Base-by-base conservation (phyloP, 768 basidiomycete species). In the Gymnopilus junonius region DNA sequence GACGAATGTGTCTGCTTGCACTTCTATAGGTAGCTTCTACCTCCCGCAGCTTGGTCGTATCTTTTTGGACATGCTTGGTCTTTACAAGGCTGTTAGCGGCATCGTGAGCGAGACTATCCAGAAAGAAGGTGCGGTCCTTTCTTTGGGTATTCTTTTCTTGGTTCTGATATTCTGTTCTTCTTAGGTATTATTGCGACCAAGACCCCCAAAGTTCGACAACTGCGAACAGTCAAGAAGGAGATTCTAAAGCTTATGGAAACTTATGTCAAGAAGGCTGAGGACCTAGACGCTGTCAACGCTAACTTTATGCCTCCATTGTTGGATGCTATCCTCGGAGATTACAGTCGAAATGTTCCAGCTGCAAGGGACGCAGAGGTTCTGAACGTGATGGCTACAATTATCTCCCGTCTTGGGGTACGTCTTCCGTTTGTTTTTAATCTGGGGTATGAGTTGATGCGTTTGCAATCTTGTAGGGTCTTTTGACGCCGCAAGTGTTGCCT, bases 191-290 rank as follows among this genome's bases (percentile, higher is more conserved):
- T 98, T 72, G 95, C 95, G 4, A 98, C 97, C 15, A 96, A 96
- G 79, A 99, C 96, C 2, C 96, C 97, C 8, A 97, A 97, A 83
- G 88, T 99, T 68, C 88, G 97, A 62, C 90, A 94, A 65, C 79
- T 99, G 57, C 85, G 97, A 64, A 98, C 97, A 3, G 96, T 99
- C 69, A 99, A 99, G 82, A 99, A 99, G 79, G 97, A 99, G 75
- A 94, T 99, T 48, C 77, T 99, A 67, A 96, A 95, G 80, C 78
- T 98, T 56, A 96, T 99, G 86, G 97, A 99, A 76, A 97, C 94
- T 0, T 99, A 98, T 75, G 91, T 99, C 76, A 93, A 90, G 79
- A 96, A 95, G 78, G 95, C 97, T 11, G 97, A 98, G 75, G 97
- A 99, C 71, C 83, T 97, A 34, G 97, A 99, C 55, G 86, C 92